A percentile compares a stretch with the other conserved stretches of the same genome.
Evolutionary conservation across 1,284 basidiomycete genomes (phyloP).

Genomic region (Rhodotorula sp.): DNA sequence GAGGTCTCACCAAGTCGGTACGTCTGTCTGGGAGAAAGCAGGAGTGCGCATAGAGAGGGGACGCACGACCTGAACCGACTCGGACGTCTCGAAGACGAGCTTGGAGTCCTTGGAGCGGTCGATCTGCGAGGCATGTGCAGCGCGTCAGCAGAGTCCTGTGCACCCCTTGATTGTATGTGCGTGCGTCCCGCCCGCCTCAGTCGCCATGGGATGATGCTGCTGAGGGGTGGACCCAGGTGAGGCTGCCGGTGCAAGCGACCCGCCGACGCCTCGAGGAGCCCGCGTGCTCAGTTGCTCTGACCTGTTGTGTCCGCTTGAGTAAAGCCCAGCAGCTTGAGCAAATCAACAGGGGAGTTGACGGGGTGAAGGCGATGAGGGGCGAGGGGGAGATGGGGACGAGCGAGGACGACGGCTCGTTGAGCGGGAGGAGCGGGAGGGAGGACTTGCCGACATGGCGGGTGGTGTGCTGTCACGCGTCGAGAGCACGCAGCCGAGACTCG

Average conservation of each 20-base stretch:
- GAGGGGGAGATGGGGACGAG: background rate
- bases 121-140: constrained; percentile 14
- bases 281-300: too few relatives aligned
- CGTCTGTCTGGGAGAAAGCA: background rate
- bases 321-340: too few relatives aligned
- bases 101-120: constrained; percentile 57
- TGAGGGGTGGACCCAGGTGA: too few relatives aligned
- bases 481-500: too few relatives aligned
- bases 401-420: background rate
- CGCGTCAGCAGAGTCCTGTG: too few relatives aligned
- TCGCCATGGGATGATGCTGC: too few relatives aligned
- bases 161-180: too few relatives aligned
- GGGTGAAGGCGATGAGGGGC: background rate
- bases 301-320: too few relatives aligned
- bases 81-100: constrained; percentile 97
- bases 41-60: background rate
- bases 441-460: constrained; percentile 7
- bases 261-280: background rate
- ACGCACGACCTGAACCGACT: constrained; percentile 74
- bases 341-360: background rate
- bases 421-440: background rate
- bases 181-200: too few relatives aligned
- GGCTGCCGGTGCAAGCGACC: too few relatives aligned
- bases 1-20: too few relatives aligned
- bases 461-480: background rate